Conservation (phyloP, 345 rosid species). For the Barbarea vulgaris region DNA sequence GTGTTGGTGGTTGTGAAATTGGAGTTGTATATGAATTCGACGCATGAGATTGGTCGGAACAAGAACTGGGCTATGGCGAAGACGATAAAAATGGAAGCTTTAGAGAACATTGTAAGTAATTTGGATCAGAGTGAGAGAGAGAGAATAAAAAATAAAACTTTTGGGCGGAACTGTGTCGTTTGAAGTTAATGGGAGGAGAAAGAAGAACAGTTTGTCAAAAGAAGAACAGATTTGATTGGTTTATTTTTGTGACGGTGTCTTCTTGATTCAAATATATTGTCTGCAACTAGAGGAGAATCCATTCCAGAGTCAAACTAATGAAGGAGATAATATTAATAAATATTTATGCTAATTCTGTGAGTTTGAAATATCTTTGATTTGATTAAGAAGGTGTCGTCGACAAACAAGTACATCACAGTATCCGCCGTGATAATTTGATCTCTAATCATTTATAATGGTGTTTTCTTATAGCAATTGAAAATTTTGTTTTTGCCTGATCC, state of each 20-base stretch:
- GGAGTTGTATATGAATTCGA: conserved; percentile 67
- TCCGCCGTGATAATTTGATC: background rate
- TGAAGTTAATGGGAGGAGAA: background rate
- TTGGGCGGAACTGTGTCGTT: background rate
- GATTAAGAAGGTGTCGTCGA: background rate
- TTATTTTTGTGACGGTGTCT: background rate
- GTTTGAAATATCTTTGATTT: background rate
- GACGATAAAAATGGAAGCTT: conserved; percentile 16
- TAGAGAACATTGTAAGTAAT: conserved; percentile 9
- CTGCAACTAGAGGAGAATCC: background rate
- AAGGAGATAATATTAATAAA: background rate
- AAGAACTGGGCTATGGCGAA: background rate
- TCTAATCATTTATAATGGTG: background rate
- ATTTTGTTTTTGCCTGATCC: background rate
- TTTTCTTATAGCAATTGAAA: background rate
- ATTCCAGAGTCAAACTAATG: conserved; percentile 3
- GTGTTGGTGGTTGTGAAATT: conserved; percentile 53
- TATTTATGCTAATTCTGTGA: background rate
- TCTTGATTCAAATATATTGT: background rate
- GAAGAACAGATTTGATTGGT: background rate
- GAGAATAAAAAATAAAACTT: background rate
- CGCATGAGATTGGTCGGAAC: conserved; percentile 32
- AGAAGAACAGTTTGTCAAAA: conserved; percentile 12
- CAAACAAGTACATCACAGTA: background rate
- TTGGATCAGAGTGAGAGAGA: background rate